Evolutionary conservation across 176 grass and related monocot species (phyloP), one percentile per base, ranked within the genome.

Genomic region (Neostapfia colusana): DNA sequence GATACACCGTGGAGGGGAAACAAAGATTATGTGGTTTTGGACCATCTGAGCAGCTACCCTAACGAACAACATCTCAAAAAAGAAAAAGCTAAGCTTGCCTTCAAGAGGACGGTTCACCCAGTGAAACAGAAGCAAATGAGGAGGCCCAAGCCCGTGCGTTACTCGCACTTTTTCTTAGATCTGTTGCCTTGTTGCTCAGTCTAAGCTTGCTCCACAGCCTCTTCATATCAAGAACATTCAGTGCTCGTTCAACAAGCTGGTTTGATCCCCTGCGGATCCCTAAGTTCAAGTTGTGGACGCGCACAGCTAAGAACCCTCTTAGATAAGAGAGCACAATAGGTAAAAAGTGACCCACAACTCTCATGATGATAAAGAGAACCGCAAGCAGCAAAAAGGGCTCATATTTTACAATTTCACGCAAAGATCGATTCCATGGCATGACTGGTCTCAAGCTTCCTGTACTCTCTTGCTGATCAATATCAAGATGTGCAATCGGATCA

Each of bases 141-240:
- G 95, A 98, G 55, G 95, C 91, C 95, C 91, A 98, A 35, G 89
- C 91, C 10, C 84, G 84, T 45, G 95, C 95, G 67, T 91, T 98
- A 73, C 75, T 98, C 1, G 89, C 91, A 16, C 95, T 89, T 74
- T 87, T 92, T 68, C 82, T 81, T 65, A 98, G 70, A 41, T 79
- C 86, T 18, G 89, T 86, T 57, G 85, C 85, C 73, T 90, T 90
- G 54, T 87, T 90, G 58, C 77, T 65, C 65, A 95, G 69, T 76
- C 86, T 82, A 72, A 95, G 43, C 67, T 87, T 92, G 89, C 83
- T 89, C 77, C 89, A 85, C 42, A 95, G 80, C 81, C 79, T 87
- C 74, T 89, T 85, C 49, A 87, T 57, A 74, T 92, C 89, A 62
- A 91, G 55, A 1, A 75, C 70, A 64, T 74, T 83, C 40, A 83